Evolutionary conservation across 345 rosid genomes (phyloP).

Genomic region (Salix purpurea): DNA sequence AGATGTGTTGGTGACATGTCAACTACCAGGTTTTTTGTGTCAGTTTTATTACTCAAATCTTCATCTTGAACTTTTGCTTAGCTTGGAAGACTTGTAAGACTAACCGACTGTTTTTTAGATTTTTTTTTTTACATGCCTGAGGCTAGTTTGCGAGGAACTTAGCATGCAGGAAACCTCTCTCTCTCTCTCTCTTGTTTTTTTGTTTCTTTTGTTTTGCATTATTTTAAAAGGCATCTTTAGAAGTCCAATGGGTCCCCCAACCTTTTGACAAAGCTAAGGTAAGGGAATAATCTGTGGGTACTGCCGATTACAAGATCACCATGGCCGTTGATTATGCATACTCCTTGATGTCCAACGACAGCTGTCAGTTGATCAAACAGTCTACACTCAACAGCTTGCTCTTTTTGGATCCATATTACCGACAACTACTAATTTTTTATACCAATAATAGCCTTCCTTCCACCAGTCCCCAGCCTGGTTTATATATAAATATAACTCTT

Average conservation of each 20-base stretch:
- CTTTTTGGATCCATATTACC: neutral
- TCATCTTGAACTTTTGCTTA: too few species aligned
- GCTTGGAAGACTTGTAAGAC: too few species aligned
- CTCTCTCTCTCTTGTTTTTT: too few species aligned
- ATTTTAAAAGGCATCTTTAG: neutral
- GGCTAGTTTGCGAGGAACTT: neutral
- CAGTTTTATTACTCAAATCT: too few species aligned
- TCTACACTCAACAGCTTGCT: neutral
- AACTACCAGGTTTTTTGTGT: too few species aligned
- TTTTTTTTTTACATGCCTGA: neutral
- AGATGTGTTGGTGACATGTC: too few species aligned
- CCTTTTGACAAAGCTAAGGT: neutral
- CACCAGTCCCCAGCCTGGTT: neutral
- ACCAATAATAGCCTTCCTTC: neutral
- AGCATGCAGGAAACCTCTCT: neutral
- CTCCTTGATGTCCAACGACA: neutral
- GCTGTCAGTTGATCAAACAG: neutral
- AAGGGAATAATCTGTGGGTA: neutral
- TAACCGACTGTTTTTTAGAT: too few species aligned
- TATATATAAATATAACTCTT: too few species aligned
- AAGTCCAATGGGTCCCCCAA: slow-evolving; percentile 7
- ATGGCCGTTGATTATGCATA: neutral
- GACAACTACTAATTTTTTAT: neutral
- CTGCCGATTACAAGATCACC: neutral
- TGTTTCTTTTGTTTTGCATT: neutral